Evolutionary conservation across 2,329 filamentous ascomycete species (phyloP).

Genomic region (Gremmenia infestans): DNA sequence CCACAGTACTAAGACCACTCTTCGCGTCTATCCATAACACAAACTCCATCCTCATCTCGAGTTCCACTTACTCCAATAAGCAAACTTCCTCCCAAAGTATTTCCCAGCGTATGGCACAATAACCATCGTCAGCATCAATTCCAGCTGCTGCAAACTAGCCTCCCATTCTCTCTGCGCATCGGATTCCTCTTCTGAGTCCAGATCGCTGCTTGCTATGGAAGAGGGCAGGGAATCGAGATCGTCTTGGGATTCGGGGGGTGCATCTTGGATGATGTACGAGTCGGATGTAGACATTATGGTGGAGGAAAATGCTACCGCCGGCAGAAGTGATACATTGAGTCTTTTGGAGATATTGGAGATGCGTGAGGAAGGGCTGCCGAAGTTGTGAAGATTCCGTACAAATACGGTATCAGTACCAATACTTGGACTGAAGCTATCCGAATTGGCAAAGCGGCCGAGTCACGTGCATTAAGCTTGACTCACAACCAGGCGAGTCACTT

Average conservation of each 20-base stretch:
- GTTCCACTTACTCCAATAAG: slow-evolving; percentile 78
- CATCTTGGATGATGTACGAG: slow-evolving; percentile 32
- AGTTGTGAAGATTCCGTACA: not conserved
- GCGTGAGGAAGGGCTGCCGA: not conserved
- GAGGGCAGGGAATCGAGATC: slow-evolving; percentile 63
- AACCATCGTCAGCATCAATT: slow-evolving; percentile 90
- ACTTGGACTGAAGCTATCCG: not conserved
- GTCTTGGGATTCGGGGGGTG: slow-evolving; percentile 46
- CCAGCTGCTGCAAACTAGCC: slow-evolving; percentile 86
- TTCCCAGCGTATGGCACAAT: slow-evolving; percentile 91
- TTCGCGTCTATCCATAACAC: not conserved
- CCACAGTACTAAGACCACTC: not conserved
- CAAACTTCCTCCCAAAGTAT: slow-evolving; percentile 89
- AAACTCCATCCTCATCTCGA: not conserved
- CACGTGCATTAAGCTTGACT: no score
- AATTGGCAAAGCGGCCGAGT: not conserved
- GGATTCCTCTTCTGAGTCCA: slow-evolving; percentile 55
- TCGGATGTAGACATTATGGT: slow-evolving; percentile 27
- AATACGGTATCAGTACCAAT: not conserved
- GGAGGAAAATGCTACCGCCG: slow-evolving; percentile 21
- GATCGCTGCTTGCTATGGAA: slow-evolving; percentile 46
- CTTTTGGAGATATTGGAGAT: not conserved
- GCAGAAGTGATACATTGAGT: slow-evolving; percentile 25
- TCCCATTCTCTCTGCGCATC: slow-evolving; percentile 96
- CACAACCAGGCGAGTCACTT: not conserved